Base-by-base conservation (phyloP, 208 protist species). In the Endotrypanum monterogeii region DNA sequence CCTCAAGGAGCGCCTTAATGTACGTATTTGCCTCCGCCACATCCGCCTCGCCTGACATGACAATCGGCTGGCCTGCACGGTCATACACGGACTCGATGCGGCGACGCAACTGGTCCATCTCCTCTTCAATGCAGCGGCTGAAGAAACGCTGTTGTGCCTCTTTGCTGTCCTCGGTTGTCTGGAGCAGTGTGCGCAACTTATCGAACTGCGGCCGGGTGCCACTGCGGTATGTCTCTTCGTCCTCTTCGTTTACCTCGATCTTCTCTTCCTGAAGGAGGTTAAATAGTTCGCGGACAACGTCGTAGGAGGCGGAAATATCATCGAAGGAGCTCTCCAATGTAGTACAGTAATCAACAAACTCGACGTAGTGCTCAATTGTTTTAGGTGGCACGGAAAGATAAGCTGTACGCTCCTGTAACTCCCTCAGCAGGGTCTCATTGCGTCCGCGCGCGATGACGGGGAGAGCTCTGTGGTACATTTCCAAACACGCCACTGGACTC, bases 301-400 rank as follows among this genome's bases (percentile, higher is more conserved):
- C 95, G 83, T 95, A 98, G n/a, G 81, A 79, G 30, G 87, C 83
- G 28, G 85, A 78, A 39, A 98, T 83, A 66, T 62, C 70, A 67
- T 98, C 96, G 65, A 98, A 91, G n/a, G 84, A 74, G 16, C 66
- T 79, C 69, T 93, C 89, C 51, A 97, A 73, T 58, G 85, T 72
- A 65, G 89, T 92, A 85, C 94, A 90, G 87, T 94, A 98, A 28
- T 82, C 79, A 18, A 98, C 77, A 80, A 94, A 95, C 79, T 93
- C 87, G 41, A 98, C 96, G 80, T 97, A 98, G 71, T 98, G 93
- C 85, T 98, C 95, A 32, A 98, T 89, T 44, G 91, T 96, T 72
- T 93, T 92, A 39, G 98, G 98, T 23, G 77, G 51, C 16, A 83
- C 82, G 14, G 84, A 72, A 23, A 99, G 92, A 54, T 92, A 96